Percentiles rank a stretch among this genome's conserved stretches.
Conservation (phyloP, 2,329 filamentous ascomycete species). For the Aspergillus pseudotamarii region DNA sequence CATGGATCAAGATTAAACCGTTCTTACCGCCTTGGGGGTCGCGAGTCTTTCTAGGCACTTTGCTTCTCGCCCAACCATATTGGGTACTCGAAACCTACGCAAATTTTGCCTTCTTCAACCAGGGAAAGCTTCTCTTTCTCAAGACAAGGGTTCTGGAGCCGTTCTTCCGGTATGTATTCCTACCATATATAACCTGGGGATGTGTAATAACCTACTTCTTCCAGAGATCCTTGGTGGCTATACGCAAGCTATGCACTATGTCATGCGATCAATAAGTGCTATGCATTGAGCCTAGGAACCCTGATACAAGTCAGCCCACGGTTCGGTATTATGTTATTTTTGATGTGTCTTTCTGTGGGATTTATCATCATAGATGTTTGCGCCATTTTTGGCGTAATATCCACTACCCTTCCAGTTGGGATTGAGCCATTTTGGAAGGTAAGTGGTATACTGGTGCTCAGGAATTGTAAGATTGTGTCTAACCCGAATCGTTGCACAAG, state of each 20-base stretch:
- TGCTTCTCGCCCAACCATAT: too few species aligned
- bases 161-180: too few species aligned
- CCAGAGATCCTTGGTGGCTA: constrained; percentile 53
- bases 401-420: neutral
- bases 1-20: constrained; percentile 60
- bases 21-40: too few species aligned
- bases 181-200: too few species aligned
- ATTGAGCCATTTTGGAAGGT: neutral
- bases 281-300: neutral
- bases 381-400: neutral
- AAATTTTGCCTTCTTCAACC: too few species aligned
- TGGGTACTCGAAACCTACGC: too few species aligned
- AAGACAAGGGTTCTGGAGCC: too few species aligned
- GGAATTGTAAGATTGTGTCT: too few species aligned
- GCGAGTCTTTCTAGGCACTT: too few species aligned
- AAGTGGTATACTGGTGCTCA: neutral
- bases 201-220: too few species aligned
- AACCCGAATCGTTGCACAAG: neutral
- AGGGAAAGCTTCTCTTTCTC: too few species aligned
- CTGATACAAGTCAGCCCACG: neutral
- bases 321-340: constrained; percentile 58
- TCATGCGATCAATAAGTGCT: too few species aligned
- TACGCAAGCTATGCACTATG: neutral
- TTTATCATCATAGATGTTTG: neutral
- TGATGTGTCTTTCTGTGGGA: constrained; percentile 53